Evolutionary conservation across 2,329 filamentous ascomycete genomes (phyloP).

Genomic region (Hymenoscyphus salicellus): DNA sequence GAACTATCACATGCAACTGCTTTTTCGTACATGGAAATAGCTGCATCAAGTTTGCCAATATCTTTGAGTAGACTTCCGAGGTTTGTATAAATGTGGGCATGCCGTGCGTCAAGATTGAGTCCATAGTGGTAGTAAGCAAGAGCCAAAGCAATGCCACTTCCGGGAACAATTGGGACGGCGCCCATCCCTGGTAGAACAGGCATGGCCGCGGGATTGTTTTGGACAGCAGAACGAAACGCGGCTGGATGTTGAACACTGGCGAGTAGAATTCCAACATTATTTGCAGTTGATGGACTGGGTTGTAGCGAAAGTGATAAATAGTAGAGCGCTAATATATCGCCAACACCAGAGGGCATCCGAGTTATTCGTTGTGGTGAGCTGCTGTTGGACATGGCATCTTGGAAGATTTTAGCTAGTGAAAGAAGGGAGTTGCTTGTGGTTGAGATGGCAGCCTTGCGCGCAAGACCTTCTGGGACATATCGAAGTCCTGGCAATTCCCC

Average conservation of each 20-base stretch:
- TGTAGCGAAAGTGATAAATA: conserved; percentile 93
- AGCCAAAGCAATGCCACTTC: conserved; percentile 83
- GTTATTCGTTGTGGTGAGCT: conserved; percentile 45
- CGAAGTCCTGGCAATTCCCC: conserved; percentile 78
- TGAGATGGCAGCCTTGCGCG: conserved; percentile 76
- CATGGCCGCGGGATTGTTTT: conserved; percentile 35
- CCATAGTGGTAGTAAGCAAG: conserved; percentile 96
- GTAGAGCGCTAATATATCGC: conserved; percentile 91
- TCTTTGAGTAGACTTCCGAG: conserved; percentile 93
- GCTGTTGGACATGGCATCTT: conserved; percentile 81
- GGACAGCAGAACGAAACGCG: conserved; percentile 37
- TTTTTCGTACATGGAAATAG: conserved; percentile 95
- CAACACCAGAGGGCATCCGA: conserved; percentile 70
- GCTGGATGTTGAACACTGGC: conserved; percentile 79
- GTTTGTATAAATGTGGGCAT: conserved; percentile 96
- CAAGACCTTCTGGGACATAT: conserved; percentile 66
- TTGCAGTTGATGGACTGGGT: conserved; percentile 93
- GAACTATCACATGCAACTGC: conserved; percentile 89
- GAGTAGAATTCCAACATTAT: conserved; percentile 96
- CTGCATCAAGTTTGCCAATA: conserved; percentile 85
- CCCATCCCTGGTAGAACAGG: conserved; percentile 61
- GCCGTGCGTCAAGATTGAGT: conserved; percentile 76
- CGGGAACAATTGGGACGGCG: conserved; percentile 58
- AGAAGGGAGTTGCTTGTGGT: conserved; percentile 94
- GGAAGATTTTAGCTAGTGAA: conserved; percentile 94